Conservation (phyloP, 352 stramenopile genomes). For the Pythium sukuiense region DNA sequence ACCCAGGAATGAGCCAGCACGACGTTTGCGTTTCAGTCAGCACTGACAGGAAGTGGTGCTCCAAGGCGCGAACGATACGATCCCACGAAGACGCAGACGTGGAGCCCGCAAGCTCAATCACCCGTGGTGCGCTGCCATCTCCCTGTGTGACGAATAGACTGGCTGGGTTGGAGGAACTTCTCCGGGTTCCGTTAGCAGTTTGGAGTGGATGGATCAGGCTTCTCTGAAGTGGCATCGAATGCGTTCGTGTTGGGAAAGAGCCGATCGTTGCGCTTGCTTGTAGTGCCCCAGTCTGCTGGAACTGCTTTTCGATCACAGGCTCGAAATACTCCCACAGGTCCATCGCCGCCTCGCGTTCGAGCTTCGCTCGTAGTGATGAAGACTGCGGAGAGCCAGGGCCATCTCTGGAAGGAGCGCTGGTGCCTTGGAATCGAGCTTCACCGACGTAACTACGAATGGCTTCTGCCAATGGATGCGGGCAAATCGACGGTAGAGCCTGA, state of each 20-base stretch:
- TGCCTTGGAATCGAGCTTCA: not conserved
- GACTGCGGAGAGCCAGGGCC: constrained; percentile 3
- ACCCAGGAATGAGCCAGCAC: constrained; percentile 58
- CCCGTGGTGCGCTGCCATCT: not conserved
- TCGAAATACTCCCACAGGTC: constrained; percentile 23
- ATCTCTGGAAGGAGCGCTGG: not conserved
- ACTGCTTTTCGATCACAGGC: constrained; percentile 23
- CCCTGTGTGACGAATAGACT: not conserved
- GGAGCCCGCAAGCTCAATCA: constrained; percentile 10
- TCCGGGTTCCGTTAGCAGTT: not conserved
- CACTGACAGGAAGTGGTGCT: constrained; percentile 22
- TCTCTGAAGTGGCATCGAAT: constrained; percentile 4
- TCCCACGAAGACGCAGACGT: constrained; percentile 17
- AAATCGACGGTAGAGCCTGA: constrained; percentile 22
- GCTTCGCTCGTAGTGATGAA: constrained; percentile 7
- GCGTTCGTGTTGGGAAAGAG: constrained; percentile 7
- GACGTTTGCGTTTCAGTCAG: constrained; percentile 37
- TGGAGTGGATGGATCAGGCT: not conserved
- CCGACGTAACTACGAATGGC: constrained; percentile 24
- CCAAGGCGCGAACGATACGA: constrained; percentile 14
- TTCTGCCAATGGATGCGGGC: constrained; percentile 28
- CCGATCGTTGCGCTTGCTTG: not conserved
- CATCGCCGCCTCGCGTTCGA: constrained; percentile 5
- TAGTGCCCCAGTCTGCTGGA: not conserved
- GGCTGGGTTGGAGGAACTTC: constrained; percentile 15